Evolutionary conservation across 2,329 filamentous ascomycete genomes (phyloP).

Genomic region (Cercospora janseana): DNA sequence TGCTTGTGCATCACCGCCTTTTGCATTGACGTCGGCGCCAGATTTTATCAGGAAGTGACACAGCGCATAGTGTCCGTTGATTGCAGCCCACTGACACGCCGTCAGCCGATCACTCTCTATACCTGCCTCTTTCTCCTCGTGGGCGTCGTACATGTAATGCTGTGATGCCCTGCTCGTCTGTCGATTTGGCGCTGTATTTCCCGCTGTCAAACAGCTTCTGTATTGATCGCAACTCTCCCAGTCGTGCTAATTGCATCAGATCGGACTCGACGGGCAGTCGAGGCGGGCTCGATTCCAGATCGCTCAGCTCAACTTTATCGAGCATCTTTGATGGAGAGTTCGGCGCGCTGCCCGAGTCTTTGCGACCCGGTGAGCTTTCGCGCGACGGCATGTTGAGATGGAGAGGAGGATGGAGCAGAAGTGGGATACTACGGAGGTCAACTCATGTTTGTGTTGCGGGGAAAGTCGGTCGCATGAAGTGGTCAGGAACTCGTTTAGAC

Average conservation of each 20-base stretch:
- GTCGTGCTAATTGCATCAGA: conserved; percentile 89
- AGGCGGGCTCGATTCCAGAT: conserved; percentile 37
- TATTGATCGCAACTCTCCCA: conserved; percentile 83
- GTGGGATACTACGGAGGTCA: background rate
- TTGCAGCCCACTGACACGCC: conserved; percentile 80
- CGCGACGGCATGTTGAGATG: conserved; percentile 6
- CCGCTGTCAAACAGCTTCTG: conserved; percentile 84
- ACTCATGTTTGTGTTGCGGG: background rate
- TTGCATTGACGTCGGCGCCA: conserved; percentile 89
- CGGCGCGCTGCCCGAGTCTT: conserved; percentile 26
- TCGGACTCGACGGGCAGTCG: conserved; percentile 64
- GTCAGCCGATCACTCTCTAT: conserved; percentile 24
- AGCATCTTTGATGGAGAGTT: conserved; percentile 34
- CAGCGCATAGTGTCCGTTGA: conserved; percentile 97
- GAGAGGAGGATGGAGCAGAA: background rate
- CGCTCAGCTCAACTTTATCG: conserved; percentile 39
- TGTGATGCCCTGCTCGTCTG: conserved; percentile 90
- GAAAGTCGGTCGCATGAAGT: background rate
- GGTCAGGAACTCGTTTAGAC: no score
- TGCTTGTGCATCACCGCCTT: conserved; percentile 90
- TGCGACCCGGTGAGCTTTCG: conserved; percentile 18
- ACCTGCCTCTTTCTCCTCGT: conserved; percentile 7
- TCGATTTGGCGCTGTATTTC: conserved; percentile 77
- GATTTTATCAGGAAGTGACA: conserved; percentile 88
- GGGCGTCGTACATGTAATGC: conserved; percentile 72